Conservation (phyloP, 2,329 filamentous ascomycete species). For the Aspergillus pseudoglaucus region DNA sequence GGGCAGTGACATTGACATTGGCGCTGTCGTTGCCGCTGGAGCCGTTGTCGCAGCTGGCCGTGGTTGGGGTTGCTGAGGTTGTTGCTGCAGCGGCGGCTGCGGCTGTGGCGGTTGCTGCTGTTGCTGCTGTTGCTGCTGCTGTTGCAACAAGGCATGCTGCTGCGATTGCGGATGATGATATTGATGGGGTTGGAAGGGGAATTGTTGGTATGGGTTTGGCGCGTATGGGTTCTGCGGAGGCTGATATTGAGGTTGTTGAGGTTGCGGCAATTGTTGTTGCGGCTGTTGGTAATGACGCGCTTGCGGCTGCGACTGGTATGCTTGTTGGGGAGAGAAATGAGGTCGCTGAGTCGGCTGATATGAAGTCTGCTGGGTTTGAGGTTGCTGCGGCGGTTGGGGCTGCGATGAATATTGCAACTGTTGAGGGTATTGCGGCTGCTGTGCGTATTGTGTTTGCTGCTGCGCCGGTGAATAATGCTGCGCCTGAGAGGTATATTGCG, state of each 20-base stretch:
- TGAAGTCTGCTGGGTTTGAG: neutral
- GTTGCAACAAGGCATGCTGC: neutral
- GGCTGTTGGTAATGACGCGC: conserved; percentile 5
- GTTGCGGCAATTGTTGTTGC: conserved; percentile 7
- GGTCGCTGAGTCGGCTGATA: conserved; percentile 5
- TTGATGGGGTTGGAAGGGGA: conserved; percentile 10
- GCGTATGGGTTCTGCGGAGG: conserved; percentile 9
- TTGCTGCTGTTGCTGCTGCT: conserved; percentile 3
- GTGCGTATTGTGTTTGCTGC: conserved; percentile 13
- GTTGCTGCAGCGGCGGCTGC: neutral
- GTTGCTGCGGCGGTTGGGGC: conserved; percentile 2
- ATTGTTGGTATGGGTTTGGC: conserved; percentile 14
- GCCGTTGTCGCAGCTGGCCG: neutral
- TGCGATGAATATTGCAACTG: conserved; percentile 6
- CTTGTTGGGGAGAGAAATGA: conserved; percentile 3
- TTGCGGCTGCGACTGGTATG: conserved; percentile 9
- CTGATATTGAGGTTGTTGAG: conserved; percentile 10
- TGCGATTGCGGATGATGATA: conserved; percentile 14
- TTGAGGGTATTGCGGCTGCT: conserved; percentile 10
- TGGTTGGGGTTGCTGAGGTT: conserved; percentile 1
- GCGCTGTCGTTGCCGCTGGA: neutral
- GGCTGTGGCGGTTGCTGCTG: neutral
- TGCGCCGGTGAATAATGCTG: conserved; percentile 12
- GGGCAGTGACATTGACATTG: neutral
- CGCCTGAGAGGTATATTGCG: conserved; percentile 11